Percentiles rank a stretch among this genome's conserved stretches.
Evolutionary conservation across 2,329 filamentous ascomycete genomes (phyloP).

Genomic region (Lasiodiplodia sp.): DNA sequence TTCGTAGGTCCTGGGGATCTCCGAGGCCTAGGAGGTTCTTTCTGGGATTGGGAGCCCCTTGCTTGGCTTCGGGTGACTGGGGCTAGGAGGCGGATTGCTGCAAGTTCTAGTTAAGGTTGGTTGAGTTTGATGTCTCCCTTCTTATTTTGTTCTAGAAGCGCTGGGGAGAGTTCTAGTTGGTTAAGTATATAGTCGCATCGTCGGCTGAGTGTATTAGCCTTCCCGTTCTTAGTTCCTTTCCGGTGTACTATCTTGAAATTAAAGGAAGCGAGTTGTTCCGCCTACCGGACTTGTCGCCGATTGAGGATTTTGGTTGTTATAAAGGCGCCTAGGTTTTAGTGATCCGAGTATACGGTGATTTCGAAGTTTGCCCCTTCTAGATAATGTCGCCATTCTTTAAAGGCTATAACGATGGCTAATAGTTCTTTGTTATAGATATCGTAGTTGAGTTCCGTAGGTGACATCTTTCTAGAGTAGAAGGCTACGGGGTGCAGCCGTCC

Average conservation of each 20-base stretch:
- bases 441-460: conserved; percentile 40
- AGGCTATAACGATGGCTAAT: conserved; percentile 40
- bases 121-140: background rate
- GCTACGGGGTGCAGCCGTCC: background rate
- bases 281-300: no score
- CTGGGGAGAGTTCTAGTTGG: background rate
- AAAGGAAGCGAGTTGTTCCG: no score
- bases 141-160: background rate
- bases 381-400: conserved; percentile 38
- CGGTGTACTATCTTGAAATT: no score
- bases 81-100: background rate
- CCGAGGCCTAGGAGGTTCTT: background rate
- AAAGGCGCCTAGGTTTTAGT: conserved; percentile 43
- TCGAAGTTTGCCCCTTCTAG: conserved; percentile 32
- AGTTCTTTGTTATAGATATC: conserved; percentile 46
- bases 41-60: background rate
- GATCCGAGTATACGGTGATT: conserved; percentile 38
- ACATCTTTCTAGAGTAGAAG: conserved; percentile 17
- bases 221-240: no score
- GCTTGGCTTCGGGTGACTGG: background rate
- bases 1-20: background rate
- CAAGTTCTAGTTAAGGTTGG: background rate
- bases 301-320: conserved; percentile 2
- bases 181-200: background rate
- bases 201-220: no score